Evolutionary conservation across 345 rosid genomes (phyloP), one percentile per base, ranked within the genome.

Genomic region (Brassica juncea): DNA sequence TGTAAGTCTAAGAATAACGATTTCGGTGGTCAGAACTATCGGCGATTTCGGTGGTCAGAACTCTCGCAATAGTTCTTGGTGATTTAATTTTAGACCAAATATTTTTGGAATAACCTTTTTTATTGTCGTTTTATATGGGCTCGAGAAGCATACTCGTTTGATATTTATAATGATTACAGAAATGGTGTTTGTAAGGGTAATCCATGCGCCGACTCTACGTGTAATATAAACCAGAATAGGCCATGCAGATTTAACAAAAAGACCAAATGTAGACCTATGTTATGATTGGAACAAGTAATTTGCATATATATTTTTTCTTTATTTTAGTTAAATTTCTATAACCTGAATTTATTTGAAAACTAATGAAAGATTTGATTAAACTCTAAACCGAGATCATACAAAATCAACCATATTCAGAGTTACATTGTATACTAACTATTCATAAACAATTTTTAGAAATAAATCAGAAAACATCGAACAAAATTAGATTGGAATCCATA

Each of bases 31-130:
- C 19, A 19, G 19, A 19, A 19, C 19, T 19, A 19, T 19, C 19
- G 19, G 19, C 19, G 19, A 19, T 19, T 19, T 19, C 19, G 19
- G 19, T 19, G 19, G 19, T 64, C 59, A 15, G 10, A 52, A n/a
- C 9, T 11, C 21, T 77, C 14, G 15, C 44, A 23, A 71, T 70
- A 15, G 54, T 6, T 52, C 66, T 49, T 77, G 71, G 71, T 70
- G 65, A 28, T 77, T 65, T 64, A 2, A 6, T 14, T 64, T 71
- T 54, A 77, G 71, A 64, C 81, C 76, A 64, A 71, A 35, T 39
- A 4, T 64, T 4, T 63, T 39, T 16, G 47, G 71, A 71, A 35
- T 66, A 6, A 77, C 71, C 4, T 31, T 62, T 70, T 35, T 4
- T 62, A 4, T 35, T 71, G 76, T 37, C 65, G 12, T 52, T 77